A percentile compares a stretch with the other conserved stretches of the same genome.
Evolutionary conservation across 1,139 yeast species (phyloP).

Genomic region (Blastobotrys raffinosifermentans): DNA sequence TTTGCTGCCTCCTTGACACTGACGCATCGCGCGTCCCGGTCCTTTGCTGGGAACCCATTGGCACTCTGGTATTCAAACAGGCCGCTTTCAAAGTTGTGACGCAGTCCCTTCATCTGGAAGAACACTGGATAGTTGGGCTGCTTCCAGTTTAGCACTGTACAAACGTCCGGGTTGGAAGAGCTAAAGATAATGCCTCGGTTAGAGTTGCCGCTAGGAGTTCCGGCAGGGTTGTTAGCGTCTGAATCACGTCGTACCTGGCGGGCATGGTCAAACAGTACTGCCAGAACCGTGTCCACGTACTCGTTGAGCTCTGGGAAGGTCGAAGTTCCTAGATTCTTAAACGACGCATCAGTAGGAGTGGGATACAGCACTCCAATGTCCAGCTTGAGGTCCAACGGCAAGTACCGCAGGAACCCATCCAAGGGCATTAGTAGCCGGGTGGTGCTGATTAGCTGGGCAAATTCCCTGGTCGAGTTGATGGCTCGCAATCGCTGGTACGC

Average conservation of each 20-base stretch:
- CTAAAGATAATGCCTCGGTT: slow-evolving; percentile 68
- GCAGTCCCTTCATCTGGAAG: slow-evolving; percentile 54
- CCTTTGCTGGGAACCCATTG: slow-evolving; percentile 29
- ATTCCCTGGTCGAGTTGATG: slow-evolving; percentile 25
- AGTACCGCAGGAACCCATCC: slow-evolving; percentile 48
- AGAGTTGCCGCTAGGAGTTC: slow-evolving; percentile 19
- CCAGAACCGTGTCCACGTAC: slow-evolving; percentile 69
- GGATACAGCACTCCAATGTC: slow-evolving; percentile 81
- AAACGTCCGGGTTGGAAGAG: slow-evolving; percentile 79
- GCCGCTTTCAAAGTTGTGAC: slow-evolving; percentile 28
- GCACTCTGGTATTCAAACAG: slow-evolving; percentile 32
- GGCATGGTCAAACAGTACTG: slow-evolving; percentile 73
- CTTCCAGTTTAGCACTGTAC: slow-evolving; percentile 94
- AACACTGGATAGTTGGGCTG: slow-evolving; percentile 97
- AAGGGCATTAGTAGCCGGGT: slow-evolving; percentile 49
- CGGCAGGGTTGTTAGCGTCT: slow-evolving; percentile 11
- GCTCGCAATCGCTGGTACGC: slow-evolving; percentile 26
- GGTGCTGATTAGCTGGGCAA: slow-evolving; percentile 33
- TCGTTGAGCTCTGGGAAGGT: slow-evolving; percentile 50
- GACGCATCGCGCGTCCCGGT: slow-evolving; percentile 42
- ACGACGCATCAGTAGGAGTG: slow-evolving; percentile 55
- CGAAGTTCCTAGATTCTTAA: slow-evolving; percentile 41
- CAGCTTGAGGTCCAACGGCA: slow-evolving; percentile 58
- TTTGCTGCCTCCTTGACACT: slow-evolving; percentile 57
- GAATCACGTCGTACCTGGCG: slow-evolving; percentile 27